phyloP scores from a whole-genome alignment of 805 yeast genomes.

The Saccharomyces mikatae region DNA sequence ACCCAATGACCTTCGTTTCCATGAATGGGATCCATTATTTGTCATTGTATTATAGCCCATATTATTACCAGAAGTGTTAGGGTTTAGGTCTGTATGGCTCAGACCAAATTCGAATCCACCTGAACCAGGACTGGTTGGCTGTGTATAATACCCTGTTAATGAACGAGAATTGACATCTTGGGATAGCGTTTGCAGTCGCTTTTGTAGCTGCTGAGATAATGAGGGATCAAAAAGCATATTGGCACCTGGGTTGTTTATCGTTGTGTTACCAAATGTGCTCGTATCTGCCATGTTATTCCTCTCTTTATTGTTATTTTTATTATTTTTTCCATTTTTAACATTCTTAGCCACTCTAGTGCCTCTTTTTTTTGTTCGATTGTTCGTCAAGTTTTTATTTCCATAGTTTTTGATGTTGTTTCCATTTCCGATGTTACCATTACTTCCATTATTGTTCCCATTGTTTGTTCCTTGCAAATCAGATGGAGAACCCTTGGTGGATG shows the following conservation, averaged over 20 bases:
- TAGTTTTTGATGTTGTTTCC: not conserved
- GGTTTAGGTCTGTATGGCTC: conserved; percentile 7
- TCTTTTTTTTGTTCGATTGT: not conserved
- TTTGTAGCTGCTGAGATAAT: conserved; percentile 25
- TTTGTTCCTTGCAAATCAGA: conserved; percentile 5
- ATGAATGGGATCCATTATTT: conserved; percentile 2
- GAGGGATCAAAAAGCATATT: conserved; percentile 18
- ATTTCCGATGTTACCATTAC: not conserved
- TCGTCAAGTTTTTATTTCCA: not conserved
- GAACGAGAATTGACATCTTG: conserved; percentile 24
- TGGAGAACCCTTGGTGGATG: conserved; percentile 21
- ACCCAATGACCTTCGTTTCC: conserved; percentile 25
- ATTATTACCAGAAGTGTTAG: not conserved
- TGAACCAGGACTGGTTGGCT: conserved; percentile 28
- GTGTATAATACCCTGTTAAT: conserved; percentile 26
- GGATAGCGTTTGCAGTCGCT: conserved; percentile 20
- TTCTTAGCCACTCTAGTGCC: conserved; percentile 2
- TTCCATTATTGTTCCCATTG: conserved; percentile 1
- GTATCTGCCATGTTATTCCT: not conserved
- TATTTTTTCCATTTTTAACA: not conserved
- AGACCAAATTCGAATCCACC: conserved; percentile 11
- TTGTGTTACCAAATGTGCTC: not conserved
- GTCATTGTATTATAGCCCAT: not conserved
- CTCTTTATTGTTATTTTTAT: conserved; percentile 1
- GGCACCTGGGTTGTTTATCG: conserved; percentile 4